Evolutionary conservation across 805 yeast species (phyloP), one percentile per base, ranked within the genome.

Genomic region (Yamadazyma laniorum): DNA sequence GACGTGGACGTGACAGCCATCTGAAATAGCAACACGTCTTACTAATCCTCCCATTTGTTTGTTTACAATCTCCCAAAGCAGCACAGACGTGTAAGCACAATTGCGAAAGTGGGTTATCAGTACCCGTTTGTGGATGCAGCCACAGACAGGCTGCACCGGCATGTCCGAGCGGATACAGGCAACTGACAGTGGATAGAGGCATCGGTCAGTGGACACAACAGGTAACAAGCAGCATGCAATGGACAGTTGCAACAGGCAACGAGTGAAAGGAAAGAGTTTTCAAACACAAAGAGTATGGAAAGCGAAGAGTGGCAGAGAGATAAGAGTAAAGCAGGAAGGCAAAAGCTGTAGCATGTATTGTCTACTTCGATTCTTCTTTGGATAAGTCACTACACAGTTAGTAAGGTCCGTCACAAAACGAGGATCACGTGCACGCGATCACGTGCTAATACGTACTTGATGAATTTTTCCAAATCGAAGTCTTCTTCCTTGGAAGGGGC

Each of bases 381-480:
- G 69, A 53, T 42, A 66, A 62, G 42, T 66, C 72, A 45, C 72
- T 67, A 44, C 12, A 25, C 18, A 5, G 40, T 37, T 37, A 37
- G 40, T 37, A 37, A n/a, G 4, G n/a, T n/a, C n/a, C n/a, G n/a
- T n/a, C n/a, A n/a, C n/a, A n/a, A n/a, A n/a, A n/a, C n/a, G n/a
- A n/a, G n/a, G n/a, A 9, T 12, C 18, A 17, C 22, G 26, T 22
- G 16, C 12, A 29, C 7, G 14, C 7, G 32, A 14, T 9, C 21
- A 5, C 22, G 6, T 13, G 13, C 17, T 4, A n/a, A 31, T 49
- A 67, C 74, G 46, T 63, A 67, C 74, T 53, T 63, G 41, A 67
- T 49, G 50, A 66, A 57, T 48, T 67, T 65, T 42, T 67, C 74
- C 39, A 67, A 58, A 41, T 67, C 74, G 45, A 67, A 66, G 46